Evolutionary conservation across 1,139 yeast genomes (phyloP), one percentile per base, ranked within the genome.

Genomic region (Ogataea hybrid): DNA sequence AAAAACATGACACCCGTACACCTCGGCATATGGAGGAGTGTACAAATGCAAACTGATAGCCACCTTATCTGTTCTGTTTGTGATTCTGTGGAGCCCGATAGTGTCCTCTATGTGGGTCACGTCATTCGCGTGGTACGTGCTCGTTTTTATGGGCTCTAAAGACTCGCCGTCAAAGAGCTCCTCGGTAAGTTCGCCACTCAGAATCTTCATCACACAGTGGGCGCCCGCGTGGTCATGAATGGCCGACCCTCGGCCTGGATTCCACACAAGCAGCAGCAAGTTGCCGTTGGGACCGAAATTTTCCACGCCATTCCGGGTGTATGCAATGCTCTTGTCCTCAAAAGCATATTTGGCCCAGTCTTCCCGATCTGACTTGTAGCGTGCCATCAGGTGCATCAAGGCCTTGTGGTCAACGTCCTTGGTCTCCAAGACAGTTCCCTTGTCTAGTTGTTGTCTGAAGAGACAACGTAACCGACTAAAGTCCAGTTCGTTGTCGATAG

Each of bases 221-320:
- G 90, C 89, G 46, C 78, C 73, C 25, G 90, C 87, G 54, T 84
- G 92, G 62, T 82, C 89, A 58, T 84, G 92, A 48, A 84, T 79
- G 37, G 81, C 74, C 31, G 86, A 79, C 18, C 80, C 70, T 54
- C 71, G 70, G n/a, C 78, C 78, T 0, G 89, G 89, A 43, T 75
- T 73, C 92, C 92, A 84, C 22, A 83, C 88, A 41, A 84, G 63
- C 12, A 84, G 65, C 37, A 84, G 69, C 48, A 84, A 65, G 57
- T 83, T 82, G 37, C 88, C 90, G 62, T 81, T 81, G 25, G 77
- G 75, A 59, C 81, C 80, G 57, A 81, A 75, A 57, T 81, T 77
- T 48, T 78, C 77, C 20, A 83, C 77, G 1, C 88, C 88, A 56
- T 84, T 84, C 46, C 82, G 62, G 21, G 81, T 71, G 59, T 79